Evolutionary conservation across 306 rosid genomes (phyloP).

Genomic region (Astragalus glycyphyllos): DNA sequence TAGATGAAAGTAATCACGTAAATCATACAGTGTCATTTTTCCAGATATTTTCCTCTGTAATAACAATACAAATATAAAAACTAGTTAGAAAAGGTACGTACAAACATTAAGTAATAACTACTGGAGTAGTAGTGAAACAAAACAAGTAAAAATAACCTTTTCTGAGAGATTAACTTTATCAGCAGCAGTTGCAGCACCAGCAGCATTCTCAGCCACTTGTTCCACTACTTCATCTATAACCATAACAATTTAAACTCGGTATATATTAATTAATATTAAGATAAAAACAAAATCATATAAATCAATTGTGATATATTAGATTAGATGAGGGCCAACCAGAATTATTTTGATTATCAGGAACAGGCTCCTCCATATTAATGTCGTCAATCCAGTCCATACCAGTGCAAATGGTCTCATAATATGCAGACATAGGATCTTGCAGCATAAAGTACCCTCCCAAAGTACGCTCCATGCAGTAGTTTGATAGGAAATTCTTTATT

Average conservation of each 20-base stretch:
- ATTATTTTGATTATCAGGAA: constrained; percentile 14
- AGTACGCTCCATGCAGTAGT: constrained; percentile 52
- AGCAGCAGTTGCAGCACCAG: background rate
- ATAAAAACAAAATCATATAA: background rate
- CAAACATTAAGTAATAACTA: background rate
- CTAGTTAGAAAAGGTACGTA: background rate
- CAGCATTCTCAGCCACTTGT: constrained; percentile 5
- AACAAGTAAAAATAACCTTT: constrained; percentile 49
- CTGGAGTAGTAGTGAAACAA: no score
- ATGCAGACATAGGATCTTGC: constrained; percentile 62
- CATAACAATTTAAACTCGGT: constrained; percentile 1
- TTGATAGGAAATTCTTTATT: constrained; percentile 52
- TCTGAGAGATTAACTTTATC: constrained; percentile 44
- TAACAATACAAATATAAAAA: background rate
- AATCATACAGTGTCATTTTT: constrained; percentile 56
- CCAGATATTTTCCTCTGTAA: constrained; percentile 66
- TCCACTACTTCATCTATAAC: constrained; percentile 38
- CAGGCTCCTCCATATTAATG: constrained; percentile 35
- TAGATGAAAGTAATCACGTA: constrained; percentile 53
- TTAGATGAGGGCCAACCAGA: constrained; percentile 34
- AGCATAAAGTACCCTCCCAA: constrained; percentile 49
- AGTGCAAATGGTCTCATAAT: constrained; percentile 67
- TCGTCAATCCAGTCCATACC: constrained; percentile 65
- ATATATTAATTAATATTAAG: background rate
- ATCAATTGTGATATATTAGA: background rate